Percentiles rank a stretch among this genome's conserved stretches.
phyloP scores from a whole-genome alignment of 495 filamentous ascomycete genomes.

The Chlorociboria aeruginascens region DNA sequence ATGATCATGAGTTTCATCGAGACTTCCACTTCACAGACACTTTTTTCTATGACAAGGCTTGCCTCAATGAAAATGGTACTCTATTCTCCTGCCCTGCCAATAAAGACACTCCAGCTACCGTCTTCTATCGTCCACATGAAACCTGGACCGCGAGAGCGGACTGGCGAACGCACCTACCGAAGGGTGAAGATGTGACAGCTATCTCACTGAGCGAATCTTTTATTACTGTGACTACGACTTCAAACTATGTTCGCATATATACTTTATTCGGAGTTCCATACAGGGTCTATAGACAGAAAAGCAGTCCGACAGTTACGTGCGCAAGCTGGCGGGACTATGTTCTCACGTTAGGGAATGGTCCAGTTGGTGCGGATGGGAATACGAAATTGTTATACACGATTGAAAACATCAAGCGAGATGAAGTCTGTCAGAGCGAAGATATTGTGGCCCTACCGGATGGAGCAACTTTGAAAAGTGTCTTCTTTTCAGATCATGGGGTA shows the following conservation, averaged over 20 bases:
- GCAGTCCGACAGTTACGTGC: constrained; percentile 77
- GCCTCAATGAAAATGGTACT: constrained; percentile 67
- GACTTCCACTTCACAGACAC: constrained; percentile 98
- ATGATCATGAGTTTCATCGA: constrained; percentile 80
- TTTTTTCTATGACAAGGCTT: constrained; percentile 93
- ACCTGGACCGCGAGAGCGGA: constrained; percentile 87
- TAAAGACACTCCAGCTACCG: constrained; percentile 55
- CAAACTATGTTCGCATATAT: constrained; percentile 81
- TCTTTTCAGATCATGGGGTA: constrained; percentile 83
- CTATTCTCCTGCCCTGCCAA: constrained; percentile 75
- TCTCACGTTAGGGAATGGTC: constrained; percentile 84
- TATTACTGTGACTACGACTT: constrained; percentile 72
- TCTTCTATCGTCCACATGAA: constrained; percentile 96
- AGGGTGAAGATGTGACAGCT: constrained; percentile 67
- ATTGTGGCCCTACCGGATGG: constrained; percentile 70
- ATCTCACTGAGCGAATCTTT: constrained; percentile 91
- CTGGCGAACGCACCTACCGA: constrained; percentile 77
- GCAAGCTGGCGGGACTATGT: constrained; percentile 90
- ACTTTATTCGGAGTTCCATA: constrained; percentile 87
- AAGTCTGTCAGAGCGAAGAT: constrained; percentile 85
- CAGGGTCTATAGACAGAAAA: constrained; percentile 82
- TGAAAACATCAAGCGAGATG: constrained; percentile 86
- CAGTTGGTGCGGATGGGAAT: constrained; percentile 64
- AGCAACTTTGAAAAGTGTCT: constrained; percentile 61
- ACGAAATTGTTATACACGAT: constrained; percentile 74